Percentiles rank a stretch among this genome's conserved stretches.
phyloP scores from a whole-genome alignment of 1,284 basidiomycete genomes.

The Fistulinella staudtii region DNA sequence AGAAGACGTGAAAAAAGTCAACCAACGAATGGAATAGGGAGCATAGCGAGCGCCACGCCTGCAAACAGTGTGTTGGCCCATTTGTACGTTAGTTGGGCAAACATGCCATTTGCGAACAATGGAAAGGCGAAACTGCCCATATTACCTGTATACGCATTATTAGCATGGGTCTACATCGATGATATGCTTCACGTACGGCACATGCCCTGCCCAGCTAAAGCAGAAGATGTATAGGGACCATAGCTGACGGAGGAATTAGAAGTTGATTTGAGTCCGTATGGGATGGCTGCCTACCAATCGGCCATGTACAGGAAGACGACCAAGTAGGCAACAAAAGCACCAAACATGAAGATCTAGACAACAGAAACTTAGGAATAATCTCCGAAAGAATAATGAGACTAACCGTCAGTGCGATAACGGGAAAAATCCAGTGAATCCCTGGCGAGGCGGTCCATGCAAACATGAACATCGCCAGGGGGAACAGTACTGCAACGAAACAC shows the following conservation, averaged over 20 bases:
- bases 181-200: constrained; percentile 42
- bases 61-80: constrained; percentile 70
- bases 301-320: constrained; percentile 68
- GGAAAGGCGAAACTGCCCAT: constrained; percentile 58
- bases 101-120: constrained; percentile 63
- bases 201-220: constrained; percentile 71
- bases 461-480: constrained; percentile 51
- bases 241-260: constrained; percentile 41
- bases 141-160: constrained; percentile 41
- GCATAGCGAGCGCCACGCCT: constrained; percentile 53
- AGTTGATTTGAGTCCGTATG: neutral
- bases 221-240: constrained; percentile 70
- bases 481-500: constrained; percentile 48
- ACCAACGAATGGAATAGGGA: constrained; percentile 63
- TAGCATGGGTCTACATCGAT: neutral
- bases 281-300: constrained; percentile 47
- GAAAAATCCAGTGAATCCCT: constrained; percentile 38
- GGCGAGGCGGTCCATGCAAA: constrained; percentile 39
- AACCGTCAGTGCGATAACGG: constrained; percentile 40
- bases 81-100: constrained; percentile 51
- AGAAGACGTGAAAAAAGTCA: neutral
- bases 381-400: constrained; percentile 4
- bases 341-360: constrained; percentile 49
- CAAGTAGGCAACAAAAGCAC: constrained; percentile 57
- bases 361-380: neutral